These are phyloP conservation scores for Backusella macrospora DNA, from an alignment of 192 early-diverging fungal species.

Conservation along the genomic window DNA sequence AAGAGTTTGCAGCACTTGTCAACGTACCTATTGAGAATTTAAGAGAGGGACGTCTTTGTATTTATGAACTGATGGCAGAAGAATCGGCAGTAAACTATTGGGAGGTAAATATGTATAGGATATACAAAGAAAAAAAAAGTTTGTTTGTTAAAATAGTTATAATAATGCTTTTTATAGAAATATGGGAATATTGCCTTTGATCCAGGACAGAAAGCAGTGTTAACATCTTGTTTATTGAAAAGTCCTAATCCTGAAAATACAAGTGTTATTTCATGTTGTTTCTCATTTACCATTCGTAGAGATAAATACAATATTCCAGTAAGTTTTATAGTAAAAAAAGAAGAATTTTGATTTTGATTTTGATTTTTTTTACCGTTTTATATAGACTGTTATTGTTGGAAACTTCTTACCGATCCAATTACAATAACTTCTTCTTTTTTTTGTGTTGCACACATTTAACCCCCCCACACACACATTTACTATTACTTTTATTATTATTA, in stretches of 20 bases:
- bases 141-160: no score
- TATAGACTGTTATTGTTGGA: slow-evolving; percentile 25
- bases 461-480: no score
- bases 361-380: background rate
- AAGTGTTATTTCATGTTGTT: slow-evolving; percentile 79
- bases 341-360: background rate
- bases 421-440: background rate
- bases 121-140: slow-evolving; percentile 73
- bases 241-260: slow-evolving; percentile 55
- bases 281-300: slow-evolving; percentile 94
- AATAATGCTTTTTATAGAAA: no score
- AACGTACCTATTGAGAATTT: slow-evolving; percentile 85
- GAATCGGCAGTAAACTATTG: slow-evolving; percentile 96
- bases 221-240: slow-evolving; percentile 89
- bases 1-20: slow-evolving; percentile 90
- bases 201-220: slow-evolving; percentile 92
- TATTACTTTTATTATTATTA: background rate
- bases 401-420: slow-evolving; percentile 23
- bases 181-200: slow-evolving; percentile 98
- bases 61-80: slow-evolving; percentile 87
- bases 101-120: slow-evolving; percentile 72
- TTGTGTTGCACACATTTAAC: background rate
- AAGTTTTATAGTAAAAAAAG: background rate
- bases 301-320: slow-evolving; percentile 89
- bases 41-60: slow-evolving; percentile 57